Evolutionary conservation across 371 early-diverging fungal species (phyloP).

Genomic region (Mucor saturninus): DNA sequence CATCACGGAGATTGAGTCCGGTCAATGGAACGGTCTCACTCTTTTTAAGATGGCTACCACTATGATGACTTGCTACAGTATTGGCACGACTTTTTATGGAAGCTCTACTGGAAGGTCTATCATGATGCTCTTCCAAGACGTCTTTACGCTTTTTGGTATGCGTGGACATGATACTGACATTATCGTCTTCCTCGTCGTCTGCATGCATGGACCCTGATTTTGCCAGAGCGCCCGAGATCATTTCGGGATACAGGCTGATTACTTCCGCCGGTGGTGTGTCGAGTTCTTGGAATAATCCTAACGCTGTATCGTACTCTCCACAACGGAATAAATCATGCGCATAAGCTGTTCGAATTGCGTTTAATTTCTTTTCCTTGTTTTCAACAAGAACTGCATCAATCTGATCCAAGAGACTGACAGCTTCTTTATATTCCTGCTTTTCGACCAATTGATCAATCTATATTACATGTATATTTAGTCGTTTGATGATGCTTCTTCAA

Average conservation of each 20-base stretch:
- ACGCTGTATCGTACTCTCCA: conserved; percentile 80
- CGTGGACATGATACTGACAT: background rate
- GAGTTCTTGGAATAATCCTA: conserved; percentile 78
- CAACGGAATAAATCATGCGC: conserved; percentile 84
- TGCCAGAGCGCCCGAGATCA: conserved; percentile 57
- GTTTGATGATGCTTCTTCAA: background rate
- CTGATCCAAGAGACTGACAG: conserved; percentile 84
- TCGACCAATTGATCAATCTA: conserved; percentile 80
- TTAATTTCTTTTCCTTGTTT: conserved; percentile 71
- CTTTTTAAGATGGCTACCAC: conserved; percentile 16
- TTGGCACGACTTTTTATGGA: conserved; percentile 40
- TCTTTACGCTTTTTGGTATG: conserved; percentile 8
- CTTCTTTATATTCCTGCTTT: conserved; percentile 81
- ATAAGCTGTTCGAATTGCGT: conserved; percentile 77
- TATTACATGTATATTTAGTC: background rate
- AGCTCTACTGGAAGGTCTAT: conserved; percentile 38
- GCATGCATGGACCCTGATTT: background rate
- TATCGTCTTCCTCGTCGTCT: conserved; percentile 27
- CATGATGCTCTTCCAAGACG: conserved; percentile 2
- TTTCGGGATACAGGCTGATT: conserved; percentile 81
- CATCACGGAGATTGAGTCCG: conserved; percentile 60
- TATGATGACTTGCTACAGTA: conserved; percentile 26
- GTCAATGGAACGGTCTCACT: conserved; percentile 39
- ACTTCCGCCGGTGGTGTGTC: conserved; percentile 85
- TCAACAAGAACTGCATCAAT: conserved; percentile 84